Base-by-base conservation (phyloP, 768 basidiomycete species). In the Naganishia vishniacii region DNA sequence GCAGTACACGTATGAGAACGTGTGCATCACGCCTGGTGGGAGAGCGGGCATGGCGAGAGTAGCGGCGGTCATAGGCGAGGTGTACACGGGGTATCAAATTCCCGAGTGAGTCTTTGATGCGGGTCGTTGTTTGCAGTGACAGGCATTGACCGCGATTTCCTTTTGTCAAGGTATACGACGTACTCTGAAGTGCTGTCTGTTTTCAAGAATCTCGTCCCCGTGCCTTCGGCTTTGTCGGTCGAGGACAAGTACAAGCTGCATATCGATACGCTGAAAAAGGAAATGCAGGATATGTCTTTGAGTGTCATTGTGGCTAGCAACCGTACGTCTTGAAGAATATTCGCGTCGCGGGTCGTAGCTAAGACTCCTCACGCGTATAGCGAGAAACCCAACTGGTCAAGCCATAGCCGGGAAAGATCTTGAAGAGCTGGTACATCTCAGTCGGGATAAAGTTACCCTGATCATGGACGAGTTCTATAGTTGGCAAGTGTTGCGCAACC, bases 341-440 rank as follows among this genome's bases (percentile, higher is more conserved):
- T 12, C 31, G 37, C n/a, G n/a, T n/a, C n/a, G n/a, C n/a, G n/a
- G n/a, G n/a, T n/a, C n/a, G n/a, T n/a, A n/a, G n/a, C n/a, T n/a
- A n/a, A n/a, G n/a, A n/a, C n/a, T 6, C 9, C 7, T 20, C 26
- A 8, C 28, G 9, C 16, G 46, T 25, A 23, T 48, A 72, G 71
- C 93, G n/a, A 85, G 92, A 60, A 97, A 95, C 74, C 92, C 93
- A 3, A 95, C 93, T 0, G 91, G 93, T n/a, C 92, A 94, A 75
- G 84, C 86, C 60, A 83, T 85, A 67, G 82, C 82, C 67, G 91
- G 89, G 3, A 81, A 88, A 15, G 88, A 93, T 8, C 83, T 97
- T 59, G 84, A 87, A 70, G 84, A 88, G 48, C 83, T 97, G 16
- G 89, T 92, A 12, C 72, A 81, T 15, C 79, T 92, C 47, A 82